Conservation (phyloP, 2,329 filamentous ascomycete species). For the Trichoderma koningiopsis region DNA sequence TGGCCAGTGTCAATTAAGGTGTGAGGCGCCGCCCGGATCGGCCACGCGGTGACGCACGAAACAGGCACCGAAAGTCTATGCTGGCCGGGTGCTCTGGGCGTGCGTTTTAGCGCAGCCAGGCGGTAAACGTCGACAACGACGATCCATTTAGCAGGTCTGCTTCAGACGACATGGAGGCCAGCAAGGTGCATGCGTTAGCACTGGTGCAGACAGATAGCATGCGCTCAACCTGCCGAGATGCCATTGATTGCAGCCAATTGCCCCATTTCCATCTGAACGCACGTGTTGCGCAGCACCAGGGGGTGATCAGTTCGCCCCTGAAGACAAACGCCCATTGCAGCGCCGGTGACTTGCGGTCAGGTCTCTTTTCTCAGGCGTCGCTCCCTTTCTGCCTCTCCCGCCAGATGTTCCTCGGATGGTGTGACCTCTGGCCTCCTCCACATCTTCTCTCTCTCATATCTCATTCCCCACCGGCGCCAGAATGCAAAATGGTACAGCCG, state of each 20-base stretch:
- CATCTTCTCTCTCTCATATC: not conserved
- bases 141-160: not conserved
- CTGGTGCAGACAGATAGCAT: not conserved
- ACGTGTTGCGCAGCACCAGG: not conserved
- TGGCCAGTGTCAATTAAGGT: not conserved
- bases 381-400: not conserved
- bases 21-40: not conserved
- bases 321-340: not conserved
- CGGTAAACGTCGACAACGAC: not conserved
- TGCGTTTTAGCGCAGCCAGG: not conserved
- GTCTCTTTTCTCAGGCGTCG: not conserved
- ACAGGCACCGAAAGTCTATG: not conserved
- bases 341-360: slow-evolving; percentile 17
- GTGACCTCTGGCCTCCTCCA: not conserved
- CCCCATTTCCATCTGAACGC: not conserved
- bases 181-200: not conserved
- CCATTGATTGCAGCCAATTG: not conserved
- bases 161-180: not conserved
- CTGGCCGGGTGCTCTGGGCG: not conserved
- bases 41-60: slow-evolving; percentile 12
- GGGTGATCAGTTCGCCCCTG: slow-evolving; percentile 3
- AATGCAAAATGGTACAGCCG: not conserved
- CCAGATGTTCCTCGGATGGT: not conserved
- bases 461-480: not conserved
- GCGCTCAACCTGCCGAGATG: not conserved